phyloP scores from a whole-genome alignment of 2,329 filamentous ascomycete genomes.

The Gaeumannomyces sp. region DNA sequence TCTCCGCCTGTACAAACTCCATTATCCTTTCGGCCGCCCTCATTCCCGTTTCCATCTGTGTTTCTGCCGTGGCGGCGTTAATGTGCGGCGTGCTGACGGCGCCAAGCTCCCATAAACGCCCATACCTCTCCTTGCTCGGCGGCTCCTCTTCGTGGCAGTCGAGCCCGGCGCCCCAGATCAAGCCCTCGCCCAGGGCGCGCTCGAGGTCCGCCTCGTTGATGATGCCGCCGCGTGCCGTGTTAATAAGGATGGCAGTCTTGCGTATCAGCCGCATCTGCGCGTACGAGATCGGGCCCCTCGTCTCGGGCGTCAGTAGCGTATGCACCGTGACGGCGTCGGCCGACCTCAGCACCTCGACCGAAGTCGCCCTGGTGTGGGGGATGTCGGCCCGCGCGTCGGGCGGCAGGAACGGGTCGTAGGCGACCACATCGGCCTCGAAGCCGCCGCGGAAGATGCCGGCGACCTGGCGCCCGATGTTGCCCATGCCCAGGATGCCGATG shows the following conservation, averaged over 20 bases:
- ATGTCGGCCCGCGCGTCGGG: conserved; percentile 62
- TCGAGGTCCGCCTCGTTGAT: conserved; percentile 72
- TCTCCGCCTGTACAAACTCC: neutral
- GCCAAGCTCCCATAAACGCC: neutral
- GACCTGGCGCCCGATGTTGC: conserved; percentile 78
- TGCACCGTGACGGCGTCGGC: conserved; percentile 78
- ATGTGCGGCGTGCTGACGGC: conserved; percentile 76
- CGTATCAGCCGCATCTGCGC: conserved; percentile 67
- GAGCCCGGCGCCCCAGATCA: conserved; percentile 69
- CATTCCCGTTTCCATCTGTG: conserved; percentile 39
- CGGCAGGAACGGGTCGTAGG: conserved; percentile 73
- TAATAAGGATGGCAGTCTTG: conserved; percentile 64
- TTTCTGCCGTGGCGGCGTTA: conserved; percentile 73
- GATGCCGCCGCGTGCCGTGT: conserved; percentile 74
- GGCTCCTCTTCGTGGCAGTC: conserved; percentile 78
- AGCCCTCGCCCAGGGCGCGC: conserved; percentile 61
- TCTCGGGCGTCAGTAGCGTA: conserved; percentile 72
- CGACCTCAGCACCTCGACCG: conserved; percentile 54
- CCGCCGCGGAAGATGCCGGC: conserved; percentile 64
- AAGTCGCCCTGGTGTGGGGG: conserved; percentile 56
- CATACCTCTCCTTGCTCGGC: conserved; percentile 36
- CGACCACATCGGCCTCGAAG: conserved; percentile 68
- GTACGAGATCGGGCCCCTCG: conserved; percentile 64
- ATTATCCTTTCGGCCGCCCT: neutral
- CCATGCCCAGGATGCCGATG: conserved; percentile 69